phyloP scores from a whole-genome alignment of 164 flowering plant genomes.

The Aristolochia fimbriata region DNA sequence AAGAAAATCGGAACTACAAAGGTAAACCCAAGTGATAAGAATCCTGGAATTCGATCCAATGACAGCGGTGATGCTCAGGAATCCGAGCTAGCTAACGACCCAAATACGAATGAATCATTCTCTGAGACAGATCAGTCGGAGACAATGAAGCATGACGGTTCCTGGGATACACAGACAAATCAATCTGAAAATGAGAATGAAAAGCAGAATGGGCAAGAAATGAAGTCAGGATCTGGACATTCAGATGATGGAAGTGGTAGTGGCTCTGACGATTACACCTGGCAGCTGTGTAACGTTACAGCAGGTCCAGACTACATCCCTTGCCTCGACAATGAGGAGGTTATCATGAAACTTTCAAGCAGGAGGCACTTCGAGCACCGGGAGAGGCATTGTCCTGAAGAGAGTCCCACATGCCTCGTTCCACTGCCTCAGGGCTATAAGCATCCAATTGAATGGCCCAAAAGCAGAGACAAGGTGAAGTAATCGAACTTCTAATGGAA shows the following conservation, averaged over 20 bases:
- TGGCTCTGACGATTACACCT: constrained; percentile 35
- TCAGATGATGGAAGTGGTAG: constrained; percentile 6
- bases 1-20: constrained; percentile 13
- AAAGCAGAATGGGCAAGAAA: constrained; percentile 24
- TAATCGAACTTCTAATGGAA: neutral
- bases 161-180: constrained; percentile 74
- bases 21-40: neutral
- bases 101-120: constrained; percentile 16
- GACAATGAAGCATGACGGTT: constrained; percentile 53
- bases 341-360: constrained; percentile 30
- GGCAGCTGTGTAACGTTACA: constrained; percentile 72
- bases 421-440: constrained; percentile 64
- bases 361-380: constrained; percentile 71
- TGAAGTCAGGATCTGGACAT: constrained; percentile 3
- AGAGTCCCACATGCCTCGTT: constrained; percentile 65
- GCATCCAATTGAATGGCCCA: constrained; percentile 61
- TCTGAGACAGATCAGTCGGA: constrained; percentile 31
- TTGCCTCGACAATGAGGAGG: constrained; percentile 81
- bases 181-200: constrained; percentile 70
- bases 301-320: constrained; percentile 86
- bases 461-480: constrained; percentile 75
- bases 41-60: constrained; percentile 10
- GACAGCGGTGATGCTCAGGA: constrained; percentile 1
- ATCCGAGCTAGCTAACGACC: constrained; percentile 3
- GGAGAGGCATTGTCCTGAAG: constrained; percentile 89